A percentile compares a stretch with the other conserved stretches of the same genome.
Evolutionary conservation across 495 filamentous ascomycete species (phyloP).

Genomic region (Xylaria sp.): DNA sequence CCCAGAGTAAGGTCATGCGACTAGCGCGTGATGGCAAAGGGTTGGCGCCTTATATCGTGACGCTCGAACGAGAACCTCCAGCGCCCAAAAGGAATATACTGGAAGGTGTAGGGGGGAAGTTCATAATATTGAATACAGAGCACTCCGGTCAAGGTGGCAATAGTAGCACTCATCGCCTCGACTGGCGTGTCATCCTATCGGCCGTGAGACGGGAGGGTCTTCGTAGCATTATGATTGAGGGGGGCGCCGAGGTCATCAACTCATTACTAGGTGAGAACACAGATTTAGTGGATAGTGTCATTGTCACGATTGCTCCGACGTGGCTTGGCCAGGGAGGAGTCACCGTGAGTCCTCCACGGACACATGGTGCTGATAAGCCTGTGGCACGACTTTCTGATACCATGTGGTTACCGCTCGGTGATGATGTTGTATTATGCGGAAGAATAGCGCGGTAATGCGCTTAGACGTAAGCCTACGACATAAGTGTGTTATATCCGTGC

Average conservation of each 20-base stretch:
- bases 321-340: slow-evolving; percentile 85
- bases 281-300: slow-evolving; percentile 71
- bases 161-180: slow-evolving; percentile 38
- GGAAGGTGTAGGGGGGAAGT: slow-evolving; percentile 48
- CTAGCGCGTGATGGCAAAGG: slow-evolving; percentile 71
- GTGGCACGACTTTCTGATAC: slow-evolving; percentile 70
- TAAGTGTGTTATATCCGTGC: not conserved
- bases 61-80: slow-evolving; percentile 39
- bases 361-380: slow-evolving; percentile 54
- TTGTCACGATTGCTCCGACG: slow-evolving; percentile 84
- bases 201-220: slow-evolving; percentile 66
- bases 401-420: slow-evolving; percentile 74
- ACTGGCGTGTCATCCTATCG: slow-evolving; percentile 69
- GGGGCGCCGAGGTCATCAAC: slow-evolving; percentile 79
- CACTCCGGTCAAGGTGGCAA: not conserved
- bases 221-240: slow-evolving; percentile 87
- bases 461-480: not conserved
- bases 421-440: slow-evolving; percentile 82
- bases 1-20: slow-evolving; percentile 66
- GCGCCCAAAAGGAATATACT: slow-evolving; percentile 38
- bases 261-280: slow-evolving; percentile 70
- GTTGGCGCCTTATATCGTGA: slow-evolving; percentile 73
- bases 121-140: slow-evolving; percentile 36
- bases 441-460: slow-evolving; percentile 42
- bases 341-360: slow-evolving; percentile 67